Percentiles rank a stretch among this genome's conserved stretches.
Evolutionary conservation across 1,284 basidiomycete species (phyloP).

Genomic region (Prillingera fragicola): DNA sequence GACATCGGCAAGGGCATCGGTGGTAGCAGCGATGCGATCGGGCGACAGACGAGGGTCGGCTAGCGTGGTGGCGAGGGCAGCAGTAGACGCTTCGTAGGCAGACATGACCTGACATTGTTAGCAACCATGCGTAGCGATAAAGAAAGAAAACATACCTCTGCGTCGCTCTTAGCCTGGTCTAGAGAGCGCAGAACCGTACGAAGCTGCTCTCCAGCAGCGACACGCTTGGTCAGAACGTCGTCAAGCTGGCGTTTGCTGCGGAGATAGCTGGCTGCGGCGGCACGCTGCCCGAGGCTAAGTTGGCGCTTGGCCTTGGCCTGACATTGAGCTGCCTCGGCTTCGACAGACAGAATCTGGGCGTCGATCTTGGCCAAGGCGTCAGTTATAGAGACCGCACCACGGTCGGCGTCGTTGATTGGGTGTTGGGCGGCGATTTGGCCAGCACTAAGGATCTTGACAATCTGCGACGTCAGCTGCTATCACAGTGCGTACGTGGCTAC

Average conservation of each 20-base stretch:
- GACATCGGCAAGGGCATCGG: constrained; percentile 76
- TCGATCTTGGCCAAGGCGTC: constrained; percentile 35
- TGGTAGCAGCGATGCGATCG: constrained; percentile 72
- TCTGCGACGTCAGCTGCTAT: constrained; percentile 48
- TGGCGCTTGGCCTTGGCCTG: constrained; percentile 61
- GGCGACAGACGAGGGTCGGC: constrained; percentile 70
- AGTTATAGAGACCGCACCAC: constrained; percentile 37
- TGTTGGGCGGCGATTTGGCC: constrained; percentile 33
- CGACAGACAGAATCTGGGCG: constrained; percentile 42
- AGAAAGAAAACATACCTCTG: constrained; percentile 58
- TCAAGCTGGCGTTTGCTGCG: constrained; percentile 74
- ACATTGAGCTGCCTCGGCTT: constrained; percentile 66
- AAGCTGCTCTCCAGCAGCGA: constrained; percentile 67
- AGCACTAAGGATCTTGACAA: constrained; percentile 65
- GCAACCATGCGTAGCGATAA: background rate
- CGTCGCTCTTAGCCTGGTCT: constrained; percentile 79
- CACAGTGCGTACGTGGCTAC: constrained; percentile 26
- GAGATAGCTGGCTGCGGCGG: constrained; percentile 67
- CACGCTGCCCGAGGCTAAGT: constrained; percentile 63
- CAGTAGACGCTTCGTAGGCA: constrained; percentile 72
- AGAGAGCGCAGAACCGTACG: constrained; percentile 71
- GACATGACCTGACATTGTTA: constrained; percentile 83
- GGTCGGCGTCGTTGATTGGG: constrained; percentile 45
- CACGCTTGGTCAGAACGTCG: constrained; percentile 67
- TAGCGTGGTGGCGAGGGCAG: constrained; percentile 68